A percentile compares a stretch with the other conserved stretches of the same genome.
These are phyloP conservation scores for Oxyria digyna DNA, from an alignment of 148 eudicot species.

Conservation along the genomic window DNA sequence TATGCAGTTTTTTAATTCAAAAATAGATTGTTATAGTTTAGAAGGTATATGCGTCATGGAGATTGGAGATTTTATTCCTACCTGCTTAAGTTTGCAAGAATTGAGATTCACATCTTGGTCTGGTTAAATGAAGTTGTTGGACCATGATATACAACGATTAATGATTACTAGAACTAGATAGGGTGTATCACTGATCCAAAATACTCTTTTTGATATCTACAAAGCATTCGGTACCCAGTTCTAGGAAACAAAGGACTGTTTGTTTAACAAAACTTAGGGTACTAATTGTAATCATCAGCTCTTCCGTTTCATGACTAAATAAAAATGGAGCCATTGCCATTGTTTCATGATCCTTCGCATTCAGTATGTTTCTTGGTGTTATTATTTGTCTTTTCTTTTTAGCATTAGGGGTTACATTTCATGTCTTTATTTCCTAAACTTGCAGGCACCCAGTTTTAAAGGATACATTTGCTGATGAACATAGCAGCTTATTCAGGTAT, in stretches of 20 bases:
- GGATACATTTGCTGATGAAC: conserved; percentile 16
- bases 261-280: background rate
- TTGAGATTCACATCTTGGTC: background rate
- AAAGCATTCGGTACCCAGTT: background rate
- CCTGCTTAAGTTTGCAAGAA: background rate
- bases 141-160: background rate
- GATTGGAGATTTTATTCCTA: background rate
- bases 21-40: background rate
- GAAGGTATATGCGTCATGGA: background rate
- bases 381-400: background rate
- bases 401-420: background rate
- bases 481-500: conserved; percentile 35
- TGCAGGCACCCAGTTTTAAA: conserved; percentile 26
- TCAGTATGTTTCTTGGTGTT: background rate
- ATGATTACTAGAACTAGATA: no score
- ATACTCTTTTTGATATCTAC: background rate
- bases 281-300: background rate
- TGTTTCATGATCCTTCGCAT: background rate
- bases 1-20: background rate
- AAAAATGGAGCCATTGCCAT: background rate
- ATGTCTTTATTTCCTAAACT: background rate
- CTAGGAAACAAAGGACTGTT: background rate
- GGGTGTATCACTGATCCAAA: background rate
- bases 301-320: background rate
- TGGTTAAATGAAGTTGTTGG: background rate